Evolutionary conservation across 2,329 filamentous ascomycete genomes (phyloP), one percentile per base, ranked within the genome.

Genomic region (Hypocreales sp.): DNA sequence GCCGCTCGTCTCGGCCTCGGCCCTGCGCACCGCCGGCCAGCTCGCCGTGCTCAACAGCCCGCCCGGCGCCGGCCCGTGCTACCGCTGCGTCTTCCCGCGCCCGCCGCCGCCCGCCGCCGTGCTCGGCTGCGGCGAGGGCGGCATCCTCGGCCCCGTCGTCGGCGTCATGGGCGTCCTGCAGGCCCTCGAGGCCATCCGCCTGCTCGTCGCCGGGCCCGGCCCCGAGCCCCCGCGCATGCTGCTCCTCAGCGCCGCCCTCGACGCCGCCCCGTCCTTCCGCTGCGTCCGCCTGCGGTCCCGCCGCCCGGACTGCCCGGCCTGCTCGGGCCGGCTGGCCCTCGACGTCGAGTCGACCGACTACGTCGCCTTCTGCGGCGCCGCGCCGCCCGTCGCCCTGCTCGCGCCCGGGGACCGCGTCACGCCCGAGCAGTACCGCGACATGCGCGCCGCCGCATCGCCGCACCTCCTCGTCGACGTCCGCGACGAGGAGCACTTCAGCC

Each of bases 131-230:
- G 83, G 86, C 22, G 90, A 98, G 47, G 87, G 86, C 8, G 90
- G 90, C 0, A 84, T 98, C 7, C 44, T 98, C 2, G 90, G 90
- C 0, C 86, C 90, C 0, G 84, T 94, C 0, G 90, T 98, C 0
- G 90, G 90, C 0, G 66, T 74, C 1, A 94, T 98, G 82, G 90
- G 90, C 7, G 75, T 93, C 0, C 55, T 95, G 30, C 90, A 95
- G 56, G 87, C 90, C 0, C 59, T 92, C 2, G 84, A 95, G 53
- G 74, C 82, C 0, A 74, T 95, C 42, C 90, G 92, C 47, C 51
- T 94, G n/a, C 63, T 94, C 11, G 64, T 70, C 0, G 42, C 56
- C 17, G 47, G 43, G 4, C 41, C 40, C n/a, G 11, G 11, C 5
- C 9, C 17, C 10, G 12, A 14, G 0, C 28, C 29, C 6, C 48